These are phyloP conservation scores for Cladophialophora yegresii DNA, from an alignment of 2,329 filamentous ascomycete genomes.

Conservation along the genomic window DNA sequence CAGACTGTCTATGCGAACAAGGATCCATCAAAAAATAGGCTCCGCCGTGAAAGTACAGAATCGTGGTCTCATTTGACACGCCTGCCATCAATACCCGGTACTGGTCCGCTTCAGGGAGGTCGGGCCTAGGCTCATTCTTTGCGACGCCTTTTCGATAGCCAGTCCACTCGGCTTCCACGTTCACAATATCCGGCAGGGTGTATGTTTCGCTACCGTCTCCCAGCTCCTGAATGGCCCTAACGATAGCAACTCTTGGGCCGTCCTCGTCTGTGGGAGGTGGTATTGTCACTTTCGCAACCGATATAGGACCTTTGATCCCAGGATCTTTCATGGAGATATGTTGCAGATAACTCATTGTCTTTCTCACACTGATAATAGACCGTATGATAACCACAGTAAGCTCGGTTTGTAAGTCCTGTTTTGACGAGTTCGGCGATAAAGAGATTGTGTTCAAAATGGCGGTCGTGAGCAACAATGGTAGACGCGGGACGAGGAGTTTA, in stretches of 20 bases:
- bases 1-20: constrained; percentile 45
- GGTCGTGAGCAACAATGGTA: constrained; percentile 49
- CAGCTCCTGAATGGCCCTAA: constrained; percentile 45
- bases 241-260: constrained; percentile 38
- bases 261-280: constrained; percentile 55
- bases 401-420: constrained; percentile 77
- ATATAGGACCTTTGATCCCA: constrained; percentile 74
- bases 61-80: constrained; percentile 45
- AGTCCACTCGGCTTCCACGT: constrained; percentile 52
- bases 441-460: constrained; percentile 55
- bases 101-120: constrained; percentile 48
- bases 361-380: constrained; percentile 57
- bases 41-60: constrained; percentile 53
- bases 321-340: constrained; percentile 62
- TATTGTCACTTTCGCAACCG: constrained; percentile 72
- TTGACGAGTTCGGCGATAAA: constrained; percentile 68
- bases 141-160: constrained; percentile 46
- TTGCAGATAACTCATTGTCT: constrained; percentile 65
- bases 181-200: constrained; percentile 41
- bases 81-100: constrained; percentile 47
- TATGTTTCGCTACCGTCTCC: constrained; percentile 46
- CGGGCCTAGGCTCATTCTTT: constrained; percentile 44
- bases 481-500: constrained; percentile 43
- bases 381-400: constrained; percentile 73
- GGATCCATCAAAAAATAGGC: constrained; percentile 52